Percentiles rank a stretch among this genome's conserved stretches.
Evolutionary conservation across 495 filamentous ascomycete genomes (phyloP).

Genomic region (Cryomyces minteri): DNA sequence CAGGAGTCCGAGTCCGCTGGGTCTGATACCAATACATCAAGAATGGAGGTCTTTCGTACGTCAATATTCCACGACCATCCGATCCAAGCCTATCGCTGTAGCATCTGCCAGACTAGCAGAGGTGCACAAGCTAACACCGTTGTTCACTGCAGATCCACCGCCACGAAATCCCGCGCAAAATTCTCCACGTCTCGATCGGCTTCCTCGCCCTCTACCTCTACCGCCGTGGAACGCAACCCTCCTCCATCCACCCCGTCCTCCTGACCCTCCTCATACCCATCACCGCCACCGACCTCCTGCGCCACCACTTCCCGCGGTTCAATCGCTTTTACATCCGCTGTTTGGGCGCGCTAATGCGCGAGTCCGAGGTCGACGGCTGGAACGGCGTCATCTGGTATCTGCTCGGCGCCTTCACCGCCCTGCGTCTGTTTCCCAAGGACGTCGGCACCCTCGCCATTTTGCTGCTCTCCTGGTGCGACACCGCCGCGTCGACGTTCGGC

Average conservation of each 20-base stretch:
- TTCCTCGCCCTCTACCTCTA: conserved; percentile 85
- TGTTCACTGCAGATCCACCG: conserved; percentile 32
- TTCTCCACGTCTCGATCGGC: conserved; percentile 82
- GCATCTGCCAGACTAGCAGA: not conserved
- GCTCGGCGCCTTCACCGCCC: conserved; percentile 67
- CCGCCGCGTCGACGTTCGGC: conserved; percentile 85
- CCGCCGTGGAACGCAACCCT: conserved; percentile 49
- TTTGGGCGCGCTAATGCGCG: conserved; percentile 84
- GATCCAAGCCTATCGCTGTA: not conserved
- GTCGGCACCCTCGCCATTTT: conserved; percentile 78
- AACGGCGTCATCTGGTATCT: conserved; percentile 97
- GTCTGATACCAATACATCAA: conserved; percentile 85
- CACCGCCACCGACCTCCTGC: conserved; percentile 58
- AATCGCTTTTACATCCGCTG: conserved; percentile 75
- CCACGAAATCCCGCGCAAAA: conserved; percentile 61
- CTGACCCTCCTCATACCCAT: conserved; percentile 78
- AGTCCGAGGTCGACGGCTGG: conserved; percentile 78
- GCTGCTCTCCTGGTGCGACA: conserved; percentile 93
- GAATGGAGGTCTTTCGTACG: conserved; percentile 48
- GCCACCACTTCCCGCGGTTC: conserved; percentile 59
- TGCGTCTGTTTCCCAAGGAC: conserved; percentile 84
- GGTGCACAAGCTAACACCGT: not conserved
- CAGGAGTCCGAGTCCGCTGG: conserved; percentile 75
- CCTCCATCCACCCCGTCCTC: conserved; percentile 63
- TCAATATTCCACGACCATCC: not conserved